Base-by-base conservation (phyloP, 768 basidiomycete genomes). In the Kwoniella sp. region DNA sequence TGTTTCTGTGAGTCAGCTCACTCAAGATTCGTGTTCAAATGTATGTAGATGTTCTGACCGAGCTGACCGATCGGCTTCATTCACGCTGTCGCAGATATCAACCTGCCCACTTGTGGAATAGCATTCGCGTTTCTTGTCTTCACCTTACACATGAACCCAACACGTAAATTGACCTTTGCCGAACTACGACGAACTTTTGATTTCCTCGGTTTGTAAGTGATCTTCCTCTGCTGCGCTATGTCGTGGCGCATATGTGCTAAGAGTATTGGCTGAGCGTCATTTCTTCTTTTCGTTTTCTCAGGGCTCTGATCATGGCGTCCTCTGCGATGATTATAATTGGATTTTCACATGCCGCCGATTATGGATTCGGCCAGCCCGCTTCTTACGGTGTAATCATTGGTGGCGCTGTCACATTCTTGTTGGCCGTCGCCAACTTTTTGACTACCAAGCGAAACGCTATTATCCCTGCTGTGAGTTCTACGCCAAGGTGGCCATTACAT, bases 381-480 rank as follows among this genome's bases (percentile, higher is more conserved):
- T 68, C 80, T n/a, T 81, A 80, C 54, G 78, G 76, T 48, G 64
- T 80, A 51, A 75, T 82, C 54, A 71, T 73, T 4, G 76, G 76
- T 27, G 81, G 81, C 1, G 61, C 58, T 0, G 57, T 70, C 12
- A 21, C 61, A 2, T 61, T 72, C 40, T 27, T 55, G 2, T 21
- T 52, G 8, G 70, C 70, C 8, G 60, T 76, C n/a, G 49, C 64
- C 17, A 70, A 73, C 24, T 79, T 74, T 29, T 37, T 77, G 27
- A 47, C 60, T 25, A 83, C 82, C 21, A 82, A 80, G 58, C 71
- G 80, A 7, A 72, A 74, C 12, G 76, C 82, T 0, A 76, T 83
- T 47, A 77, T 83, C 6, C 81, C 82, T 10, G 76, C 76, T 24
- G 72, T 76, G 48, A 60, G 74, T 73, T 2, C 46, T 8, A 36